phyloP scores from a whole-genome alignment of 2,329 filamentous ascomycete species.

The Diaporthe capsici region DNA sequence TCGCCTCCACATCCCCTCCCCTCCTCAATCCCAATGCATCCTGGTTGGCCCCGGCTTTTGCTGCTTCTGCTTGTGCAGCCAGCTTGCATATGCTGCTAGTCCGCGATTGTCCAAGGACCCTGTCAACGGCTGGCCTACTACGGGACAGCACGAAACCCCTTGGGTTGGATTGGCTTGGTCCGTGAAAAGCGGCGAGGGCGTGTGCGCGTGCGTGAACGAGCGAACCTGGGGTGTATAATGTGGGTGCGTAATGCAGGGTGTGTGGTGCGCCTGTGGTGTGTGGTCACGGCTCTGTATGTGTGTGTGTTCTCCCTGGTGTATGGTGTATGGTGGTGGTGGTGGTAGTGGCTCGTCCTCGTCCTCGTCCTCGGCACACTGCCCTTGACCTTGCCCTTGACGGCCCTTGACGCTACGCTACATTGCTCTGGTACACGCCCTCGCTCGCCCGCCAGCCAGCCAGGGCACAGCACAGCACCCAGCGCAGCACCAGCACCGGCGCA shows the following conservation, averaged over 20 bases:
- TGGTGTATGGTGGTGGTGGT: neutral
- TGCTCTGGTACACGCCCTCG: slow-evolving; percentile 12
- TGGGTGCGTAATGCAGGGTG: neutral
- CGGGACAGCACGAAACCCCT: slow-evolving; percentile 20
- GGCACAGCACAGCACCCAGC: slow-evolving; percentile 7
- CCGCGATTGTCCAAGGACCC: slow-evolving; percentile 27
- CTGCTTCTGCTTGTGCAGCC: slow-evolving; percentile 33
- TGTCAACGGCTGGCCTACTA: slow-evolving; percentile 30
- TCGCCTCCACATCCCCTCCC: neutral
- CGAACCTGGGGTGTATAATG: neutral
- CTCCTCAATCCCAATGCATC: neutral
- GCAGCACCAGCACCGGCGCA: slow-evolving; percentile 2
- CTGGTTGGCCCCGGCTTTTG: slow-evolving; percentile 36
- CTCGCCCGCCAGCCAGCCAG: slow-evolving; percentile 21
- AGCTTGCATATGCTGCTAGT: slow-evolving; percentile 34
- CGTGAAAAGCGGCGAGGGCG: neutral
- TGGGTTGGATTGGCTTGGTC: slow-evolving; percentile 17
- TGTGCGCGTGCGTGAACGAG: slow-evolving; percentile 18
- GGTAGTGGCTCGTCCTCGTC: neutral
- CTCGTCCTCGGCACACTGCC: slow-evolving; percentile 22
- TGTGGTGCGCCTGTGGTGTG: neutral
- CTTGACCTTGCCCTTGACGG: slow-evolving; percentile 22
- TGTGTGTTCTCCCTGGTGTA: neutral
- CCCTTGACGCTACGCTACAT: slow-evolving; percentile 24
- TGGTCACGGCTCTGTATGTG: neutral